phyloP scores from a whole-genome alignment of 1,284 basidiomycete genomes.

The Fomitiporia mediterranea region DNA sequence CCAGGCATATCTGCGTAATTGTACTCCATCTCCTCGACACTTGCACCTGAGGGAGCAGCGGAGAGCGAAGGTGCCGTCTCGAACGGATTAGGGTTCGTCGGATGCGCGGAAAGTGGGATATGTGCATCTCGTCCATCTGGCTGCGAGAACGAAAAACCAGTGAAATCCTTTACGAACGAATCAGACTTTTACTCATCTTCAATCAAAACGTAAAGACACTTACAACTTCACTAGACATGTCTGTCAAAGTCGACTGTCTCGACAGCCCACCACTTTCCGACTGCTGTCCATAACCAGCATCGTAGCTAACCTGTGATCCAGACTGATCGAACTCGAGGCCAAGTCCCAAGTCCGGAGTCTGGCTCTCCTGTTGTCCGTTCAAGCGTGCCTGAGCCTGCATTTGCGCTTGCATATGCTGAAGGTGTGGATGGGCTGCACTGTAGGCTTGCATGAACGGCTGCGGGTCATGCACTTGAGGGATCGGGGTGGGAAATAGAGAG shows the following conservation, averaged over 20 bases:
- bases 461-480: background rate
- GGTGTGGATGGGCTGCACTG: background rate
- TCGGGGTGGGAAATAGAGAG: background rate
- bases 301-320: background rate
- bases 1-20: constrained; percentile 2
- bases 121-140: background rate
- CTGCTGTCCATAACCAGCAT: background rate
- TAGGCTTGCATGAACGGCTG: background rate
- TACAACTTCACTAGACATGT: background rate
- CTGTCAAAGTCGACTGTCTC: background rate
- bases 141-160: background rate
- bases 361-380: background rate
- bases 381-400: background rate
- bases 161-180: constrained; percentile 1
- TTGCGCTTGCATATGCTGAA: background rate
- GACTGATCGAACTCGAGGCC: background rate
- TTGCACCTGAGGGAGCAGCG: background rate
- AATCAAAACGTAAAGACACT: background rate
- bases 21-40: constrained; percentile 3
- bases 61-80: background rate
- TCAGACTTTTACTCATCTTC: background rate
- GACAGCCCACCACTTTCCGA: background rate
- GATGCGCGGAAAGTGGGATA: background rate
- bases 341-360: background rate
- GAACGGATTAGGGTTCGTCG: background rate